These are phyloP conservation scores for Thermomucor indicae-seudaticae DNA, from an alignment of 371 early-diverging fungal species.

Conservation along the genomic window DNA sequence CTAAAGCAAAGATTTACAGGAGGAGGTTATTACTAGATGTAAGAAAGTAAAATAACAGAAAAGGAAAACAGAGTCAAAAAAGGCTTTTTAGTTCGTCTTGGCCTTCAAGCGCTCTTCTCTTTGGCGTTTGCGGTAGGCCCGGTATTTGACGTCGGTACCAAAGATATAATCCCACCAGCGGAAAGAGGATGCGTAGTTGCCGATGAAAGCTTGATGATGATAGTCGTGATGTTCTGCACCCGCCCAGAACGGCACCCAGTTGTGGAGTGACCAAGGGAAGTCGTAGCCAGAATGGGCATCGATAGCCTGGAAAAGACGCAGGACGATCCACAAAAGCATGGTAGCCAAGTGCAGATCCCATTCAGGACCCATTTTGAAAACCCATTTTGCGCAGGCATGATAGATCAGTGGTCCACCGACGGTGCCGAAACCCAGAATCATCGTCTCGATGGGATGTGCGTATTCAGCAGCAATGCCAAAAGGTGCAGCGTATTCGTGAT, in stretches of 20 bases:
- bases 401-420: conserved; percentile 69
- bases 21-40: too few relatives aligned
- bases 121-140: conserved; percentile 56
- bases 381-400: conserved; percentile 11
- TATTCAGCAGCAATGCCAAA: conserved; percentile 88
- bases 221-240: conserved; percentile 86
- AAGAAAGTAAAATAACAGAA: too few relatives aligned
- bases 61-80: too few relatives aligned
- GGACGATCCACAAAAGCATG: conserved; percentile 75
- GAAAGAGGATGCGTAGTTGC: conserved; percentile 78
- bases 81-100: conserved; percentile 3
- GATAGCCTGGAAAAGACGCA: conserved; percentile 77
- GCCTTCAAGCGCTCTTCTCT: conserved; percentile 18
- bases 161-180: conserved; percentile 81
- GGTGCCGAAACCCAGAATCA: conserved; percentile 74
- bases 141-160: conserved; percentile 78
- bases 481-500: conserved; percentile 91
- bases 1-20: too few relatives aligned
- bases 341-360: conserved; percentile 78
- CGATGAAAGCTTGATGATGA: conserved; percentile 79
- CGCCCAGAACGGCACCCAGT: conserved; percentile 76
- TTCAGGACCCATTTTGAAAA: conserved; percentile 11
- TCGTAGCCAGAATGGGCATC: conserved; percentile 95
- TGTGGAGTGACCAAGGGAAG: conserved; percentile 86
- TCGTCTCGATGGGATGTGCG: conserved; percentile 79